Conservation (phyloP, 1,284 basidiomycete species). For the Rhodotorula glutinis region DNA sequence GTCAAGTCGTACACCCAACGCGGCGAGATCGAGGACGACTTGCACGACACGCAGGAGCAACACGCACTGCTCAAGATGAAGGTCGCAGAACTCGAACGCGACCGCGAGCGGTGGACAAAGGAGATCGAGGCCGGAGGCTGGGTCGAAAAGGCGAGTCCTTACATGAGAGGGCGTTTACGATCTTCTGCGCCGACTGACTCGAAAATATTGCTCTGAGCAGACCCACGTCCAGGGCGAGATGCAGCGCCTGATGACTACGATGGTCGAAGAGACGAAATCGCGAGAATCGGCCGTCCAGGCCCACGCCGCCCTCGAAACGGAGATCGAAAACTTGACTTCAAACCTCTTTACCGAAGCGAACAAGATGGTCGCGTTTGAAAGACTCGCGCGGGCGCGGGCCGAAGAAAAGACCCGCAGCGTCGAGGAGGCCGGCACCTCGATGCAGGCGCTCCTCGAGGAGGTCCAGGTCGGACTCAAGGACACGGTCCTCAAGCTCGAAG, state of each 20-base stretch:
- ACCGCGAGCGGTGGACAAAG: slow-evolving; percentile 51
- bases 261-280: slow-evolving; percentile 87
- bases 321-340: slow-evolving; percentile 85
- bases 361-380: slow-evolving; percentile 71
- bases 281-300: slow-evolving; percentile 85
- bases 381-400: slow-evolving; percentile 67
- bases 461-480: slow-evolving; percentile 35
- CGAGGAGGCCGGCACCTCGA: slow-evolving; percentile 53
- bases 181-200: too few relatives aligned
- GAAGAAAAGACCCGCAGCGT: slow-evolving; percentile 78
- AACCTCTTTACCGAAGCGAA: slow-evolving; percentile 54
- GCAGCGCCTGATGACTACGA: slow-evolving; percentile 86
- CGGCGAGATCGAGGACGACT: slow-evolving; percentile 86
- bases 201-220: too few relatives aligned
- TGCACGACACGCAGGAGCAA: slow-evolving; percentile 57
- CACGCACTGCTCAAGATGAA: slow-evolving; percentile 49
- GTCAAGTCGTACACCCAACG: slow-evolving; percentile 87
- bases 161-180: too few relatives aligned
- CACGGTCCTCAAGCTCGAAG: slow-evolving; percentile 34
- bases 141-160: slow-evolving; percentile 66
- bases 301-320: slow-evolving; percentile 66
- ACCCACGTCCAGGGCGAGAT: slow-evolving; percentile 86
- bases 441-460: slow-evolving; percentile 36
- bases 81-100: slow-evolving; percentile 62
- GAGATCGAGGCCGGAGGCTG: slow-evolving; percentile 68